A percentile compares a stretch with the other conserved stretches of the same genome.
These are phyloP conservation scores for Candida taoyuanica DNA, from an alignment of 805 yeast genomes.

Conservation along the genomic window DNA sequence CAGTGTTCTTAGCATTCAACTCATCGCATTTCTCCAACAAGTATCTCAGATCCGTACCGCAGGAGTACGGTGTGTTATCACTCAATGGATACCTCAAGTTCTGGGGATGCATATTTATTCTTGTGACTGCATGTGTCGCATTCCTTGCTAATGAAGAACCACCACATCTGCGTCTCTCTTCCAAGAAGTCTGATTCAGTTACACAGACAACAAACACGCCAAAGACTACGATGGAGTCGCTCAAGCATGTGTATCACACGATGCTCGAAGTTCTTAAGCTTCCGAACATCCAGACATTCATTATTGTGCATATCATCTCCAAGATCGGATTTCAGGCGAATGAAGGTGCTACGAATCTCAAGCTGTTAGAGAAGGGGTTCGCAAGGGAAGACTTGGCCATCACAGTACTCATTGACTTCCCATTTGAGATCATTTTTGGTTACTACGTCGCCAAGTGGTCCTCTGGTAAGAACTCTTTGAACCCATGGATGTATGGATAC, in stretches of 20 bases:
- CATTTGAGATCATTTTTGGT: constrained; percentile 92
- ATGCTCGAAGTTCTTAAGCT: constrained; percentile 68
- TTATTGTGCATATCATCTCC: constrained; percentile 68
- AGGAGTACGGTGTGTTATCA: constrained; percentile 60
- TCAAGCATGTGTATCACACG: constrained; percentile 53
- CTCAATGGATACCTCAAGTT: constrained; percentile 71
- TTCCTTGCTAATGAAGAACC: constrained; percentile 72
- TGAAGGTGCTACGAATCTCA: constrained; percentile 92
- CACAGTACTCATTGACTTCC: constrained; percentile 90
- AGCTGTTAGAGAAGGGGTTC: constrained; percentile 84
- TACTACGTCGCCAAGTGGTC: constrained; percentile 97
- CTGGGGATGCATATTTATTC: constrained; percentile 70
- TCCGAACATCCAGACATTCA: constrained; percentile 68
- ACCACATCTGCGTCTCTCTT: constrained; percentile 32
- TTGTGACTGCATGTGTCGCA: constrained; percentile 58
- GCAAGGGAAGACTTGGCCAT: constrained; percentile 91
- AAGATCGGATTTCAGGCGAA: constrained; percentile 94
- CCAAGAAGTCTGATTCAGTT: constrained; percentile 29
- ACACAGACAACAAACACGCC: constrained; percentile 21
- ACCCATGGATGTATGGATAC: constrained; percentile 89
- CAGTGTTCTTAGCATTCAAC: constrained; percentile 84
- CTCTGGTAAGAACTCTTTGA: constrained; percentile 65
- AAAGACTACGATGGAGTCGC: constrained; percentile 23
- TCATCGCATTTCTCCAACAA: constrained; percentile 91
- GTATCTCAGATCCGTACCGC: constrained; percentile 62